Evolutionary conservation across 2,329 filamentous ascomycete genomes (phyloP).

Genomic region (Colletotrichum tanaceti): DNA sequence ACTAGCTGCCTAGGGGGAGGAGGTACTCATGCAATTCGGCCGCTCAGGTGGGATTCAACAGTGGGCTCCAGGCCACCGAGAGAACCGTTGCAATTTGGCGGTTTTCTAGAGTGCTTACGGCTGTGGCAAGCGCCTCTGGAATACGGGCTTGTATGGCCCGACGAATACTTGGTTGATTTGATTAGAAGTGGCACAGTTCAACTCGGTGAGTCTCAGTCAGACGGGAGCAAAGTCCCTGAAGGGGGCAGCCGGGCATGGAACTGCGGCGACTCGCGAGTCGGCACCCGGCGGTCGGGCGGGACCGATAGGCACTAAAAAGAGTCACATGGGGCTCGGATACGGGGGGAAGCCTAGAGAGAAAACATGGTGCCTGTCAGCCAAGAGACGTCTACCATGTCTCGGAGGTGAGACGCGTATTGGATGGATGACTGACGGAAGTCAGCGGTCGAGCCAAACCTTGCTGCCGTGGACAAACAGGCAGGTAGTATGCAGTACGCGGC

Average conservation of each 20-base stretch:
- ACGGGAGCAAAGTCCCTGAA: not conserved
- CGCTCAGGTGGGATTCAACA: not conserved
- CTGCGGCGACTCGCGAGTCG: not conserved
- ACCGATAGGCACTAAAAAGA: conserved; percentile 22
- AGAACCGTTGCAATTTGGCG: not conserved
- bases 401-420: not conserved
- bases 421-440: not conserved
- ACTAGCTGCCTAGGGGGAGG: not conserved
- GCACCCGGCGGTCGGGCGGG: conserved; percentile 19
- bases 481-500: too few species aligned
- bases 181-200: not conserved
- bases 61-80: too few species aligned
- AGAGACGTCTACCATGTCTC: conserved; percentile 1
- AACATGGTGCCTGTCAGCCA: conserved; percentile 21
- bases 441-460: not conserved
- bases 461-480: not conserved
- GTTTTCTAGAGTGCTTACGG: too few species aligned
- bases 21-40: not conserved
- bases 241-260: not conserved
- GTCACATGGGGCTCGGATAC: conserved; percentile 28
- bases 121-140: too few species aligned
- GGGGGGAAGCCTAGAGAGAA: conserved; percentile 25
- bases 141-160: too few species aligned
- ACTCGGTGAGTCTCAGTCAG: not conserved
- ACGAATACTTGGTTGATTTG: not conserved